Percentiles rank a stretch among this genome's conserved stretches.
Conservation (phyloP, 345 rosid species). For the Lepidium didymum region DNA sequence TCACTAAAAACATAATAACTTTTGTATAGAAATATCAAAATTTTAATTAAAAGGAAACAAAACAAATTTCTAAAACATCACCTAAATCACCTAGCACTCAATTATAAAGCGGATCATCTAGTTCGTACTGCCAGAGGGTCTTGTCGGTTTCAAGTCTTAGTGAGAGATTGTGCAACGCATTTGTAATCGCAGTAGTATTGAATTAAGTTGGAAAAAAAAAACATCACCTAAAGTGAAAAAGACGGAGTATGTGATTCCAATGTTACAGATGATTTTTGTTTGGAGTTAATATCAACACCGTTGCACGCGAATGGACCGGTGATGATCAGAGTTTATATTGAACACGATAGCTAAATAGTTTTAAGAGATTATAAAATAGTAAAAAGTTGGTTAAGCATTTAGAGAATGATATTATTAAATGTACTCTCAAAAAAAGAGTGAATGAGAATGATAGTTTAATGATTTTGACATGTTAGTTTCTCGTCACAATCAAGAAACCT, state of each 20-base stretch:
- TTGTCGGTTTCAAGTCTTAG: too few relatives aligned
- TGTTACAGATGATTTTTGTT: neutral
- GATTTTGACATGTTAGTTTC: slow-evolving; percentile 52
- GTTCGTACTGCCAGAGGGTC: too few relatives aligned
- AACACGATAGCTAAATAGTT: neutral
- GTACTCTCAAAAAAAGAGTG: slow-evolving; percentile 6
- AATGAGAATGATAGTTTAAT: slow-evolving; percentile 17
- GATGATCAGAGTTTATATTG: neutral
- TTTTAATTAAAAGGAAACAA: too few relatives aligned
- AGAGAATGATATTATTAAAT: neutral
- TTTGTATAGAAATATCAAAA: too few relatives aligned
- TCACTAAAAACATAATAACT: too few relatives aligned
- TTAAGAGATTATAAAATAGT: slow-evolving; percentile 1
- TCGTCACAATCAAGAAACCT: slow-evolving; percentile 57
- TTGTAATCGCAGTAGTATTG: too few relatives aligned
- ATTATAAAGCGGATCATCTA: too few relatives aligned
- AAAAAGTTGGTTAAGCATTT: slow-evolving; percentile 17
- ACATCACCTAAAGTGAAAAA: too few relatives aligned
- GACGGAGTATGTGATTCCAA: neutral
- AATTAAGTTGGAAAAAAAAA: too few relatives aligned
- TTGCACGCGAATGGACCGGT: neutral
- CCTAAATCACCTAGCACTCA: too few relatives aligned
- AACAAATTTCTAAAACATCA: too few relatives aligned
- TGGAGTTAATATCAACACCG: neutral
- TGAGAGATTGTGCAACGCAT: too few relatives aligned